A percentile compares a stretch with the other conserved stretches of the same genome.
Evolutionary conservation across 2,329 filamentous ascomycete genomes (phyloP).

Genomic region (Apiospora koreana): DNA sequence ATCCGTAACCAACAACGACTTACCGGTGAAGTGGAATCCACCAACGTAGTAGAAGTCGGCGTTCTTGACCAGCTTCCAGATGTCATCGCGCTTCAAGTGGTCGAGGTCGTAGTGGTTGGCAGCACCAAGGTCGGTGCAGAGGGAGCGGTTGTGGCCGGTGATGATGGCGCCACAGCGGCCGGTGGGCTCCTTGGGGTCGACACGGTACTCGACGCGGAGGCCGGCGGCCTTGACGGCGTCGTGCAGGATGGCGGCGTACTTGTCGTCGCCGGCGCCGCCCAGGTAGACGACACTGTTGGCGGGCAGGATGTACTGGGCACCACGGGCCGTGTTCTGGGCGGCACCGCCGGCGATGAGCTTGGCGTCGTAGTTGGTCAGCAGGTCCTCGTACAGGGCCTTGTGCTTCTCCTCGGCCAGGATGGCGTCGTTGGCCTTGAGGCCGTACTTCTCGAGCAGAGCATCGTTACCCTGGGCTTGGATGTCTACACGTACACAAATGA

Average conservation of each 20-base stretch:
- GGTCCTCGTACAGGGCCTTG: conserved; percentile 85
- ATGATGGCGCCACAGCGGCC: conserved; percentile 96
- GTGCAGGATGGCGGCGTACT: conserved; percentile 86
- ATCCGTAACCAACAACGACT: conserved; percentile 14
- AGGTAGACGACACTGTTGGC: conserved; percentile 90
- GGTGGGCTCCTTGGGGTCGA: conserved; percentile 81
- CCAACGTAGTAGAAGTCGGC: conserved; percentile 91
- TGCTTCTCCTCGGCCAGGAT: conserved; percentile 96
- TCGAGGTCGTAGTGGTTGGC: conserved; percentile 97
- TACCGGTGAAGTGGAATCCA: conserved; percentile 88
- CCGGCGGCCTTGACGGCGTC: conserved; percentile 86
- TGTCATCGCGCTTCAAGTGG: conserved; percentile 85
- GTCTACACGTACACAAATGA: conserved; percentile 52
- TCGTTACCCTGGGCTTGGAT: conserved; percentile 88
- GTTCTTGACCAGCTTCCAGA: conserved; percentile 90
- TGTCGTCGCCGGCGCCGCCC: conserved; percentile 92
- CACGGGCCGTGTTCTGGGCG: conserved; percentile 95
- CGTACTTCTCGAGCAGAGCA: conserved; percentile 87
- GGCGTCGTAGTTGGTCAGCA: conserved; percentile 87
- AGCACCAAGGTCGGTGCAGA: conserved; percentile 93
- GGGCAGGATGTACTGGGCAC: conserved; percentile 93
- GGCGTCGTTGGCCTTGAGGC: conserved; percentile 92
- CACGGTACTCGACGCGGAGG: conserved; percentile 90
- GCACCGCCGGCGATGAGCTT: conserved; percentile 95
- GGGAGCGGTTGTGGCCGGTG: conserved; percentile 91